Conservation (phyloP, 192 early-diverging fungal genomes). For the Coemansia sp. region DNA sequence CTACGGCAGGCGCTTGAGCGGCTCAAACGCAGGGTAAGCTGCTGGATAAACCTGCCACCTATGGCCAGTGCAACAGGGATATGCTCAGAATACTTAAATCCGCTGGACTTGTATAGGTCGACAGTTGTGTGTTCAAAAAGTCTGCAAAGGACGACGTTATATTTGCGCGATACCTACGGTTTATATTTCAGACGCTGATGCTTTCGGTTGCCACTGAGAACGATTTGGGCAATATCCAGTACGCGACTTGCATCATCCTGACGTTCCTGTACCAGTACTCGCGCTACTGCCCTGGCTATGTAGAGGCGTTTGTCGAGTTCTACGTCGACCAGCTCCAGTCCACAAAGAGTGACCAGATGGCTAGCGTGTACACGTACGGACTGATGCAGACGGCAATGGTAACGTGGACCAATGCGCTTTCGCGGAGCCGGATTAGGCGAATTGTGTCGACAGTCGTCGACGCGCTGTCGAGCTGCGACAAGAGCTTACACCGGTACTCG, state of each 20-base stretch:
- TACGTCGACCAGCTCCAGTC: conserved; percentile 19
- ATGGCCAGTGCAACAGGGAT: too few species aligned
- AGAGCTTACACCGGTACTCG: conserved; percentile 12
- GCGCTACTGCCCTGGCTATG: conserved; percentile 21
- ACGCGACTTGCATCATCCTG: conserved; percentile 18
- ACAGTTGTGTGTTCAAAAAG: conserved; percentile 7
- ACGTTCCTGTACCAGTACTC: conserved; percentile 37
- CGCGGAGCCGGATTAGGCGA: background rate
- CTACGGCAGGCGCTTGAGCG: background rate
- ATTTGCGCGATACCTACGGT: conserved; percentile 13
- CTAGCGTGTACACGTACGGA: conserved; percentile 25
- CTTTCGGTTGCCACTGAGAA: conserved; percentile 26
- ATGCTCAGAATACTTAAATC: too few species aligned
- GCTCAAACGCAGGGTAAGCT: conserved; percentile 3
- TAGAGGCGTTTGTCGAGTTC: conserved; percentile 19
- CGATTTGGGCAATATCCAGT: conserved; percentile 20
- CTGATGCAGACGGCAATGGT: conserved; percentile 23
- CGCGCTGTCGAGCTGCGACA: conserved; percentile 25
- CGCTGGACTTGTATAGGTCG: conserved; percentile 41
- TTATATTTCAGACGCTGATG: conserved; percentile 26
- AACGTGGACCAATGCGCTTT: conserved; percentile 16
- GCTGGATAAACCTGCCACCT: background rate
- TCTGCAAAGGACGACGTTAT: conserved; percentile 5
- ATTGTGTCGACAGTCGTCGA: conserved; percentile 11
- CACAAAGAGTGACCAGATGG: conserved; percentile 15